Evolutionary conservation across 2,329 filamentous ascomycete species (phyloP), one percentile per base, ranked within the genome.

Genomic region (Hymenoscyphus fructigenus): DNA sequence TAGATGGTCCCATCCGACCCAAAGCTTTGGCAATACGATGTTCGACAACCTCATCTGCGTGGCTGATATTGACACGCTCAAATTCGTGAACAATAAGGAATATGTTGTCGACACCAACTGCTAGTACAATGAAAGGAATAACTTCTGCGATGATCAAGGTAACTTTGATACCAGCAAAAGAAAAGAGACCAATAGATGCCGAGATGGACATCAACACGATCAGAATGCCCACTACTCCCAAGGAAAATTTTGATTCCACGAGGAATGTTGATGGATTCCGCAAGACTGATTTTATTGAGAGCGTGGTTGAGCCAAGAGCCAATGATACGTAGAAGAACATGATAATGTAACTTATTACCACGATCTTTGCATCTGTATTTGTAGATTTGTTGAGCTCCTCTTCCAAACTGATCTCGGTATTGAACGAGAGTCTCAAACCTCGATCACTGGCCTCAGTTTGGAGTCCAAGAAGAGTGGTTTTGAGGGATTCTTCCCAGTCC

Each of bases 41-140:
- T 70, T 96, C 91, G 2, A 99, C 89, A 76, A 90, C 85, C 68
- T 93, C 90, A 73, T 98, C 93, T 0, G 93, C 92, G 73, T 97
- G 91, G 76, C 90, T 96, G 71, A 93, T 80, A 73, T 99, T 99
- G 75, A 97, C 91, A 34, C 95, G 86, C 76, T 99, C 95, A 66
- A 99, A 96, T 78, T 99, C 95, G 78, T 99, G 95, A 0, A 99
- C 95, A 65, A 99, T 97, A 63, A 99, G 82, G 80, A 99, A 99
- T 73, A 99, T 98, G 75, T 99, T 99, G 83, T 99, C 95, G 2
- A 99, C 96, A 57, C 95, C 95, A 32, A 99, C 93, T 14, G 95
- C 95, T 23, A 99, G 81, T 10, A 99, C 94, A 69, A 99, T 89
- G 78, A 99, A 99, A 0, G 95, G 95, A 69, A 99, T 99, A 67